Percentiles rank a stretch among this genome's conserved stretches.
These are phyloP conservation scores for Trichoderma reesei DNA, from an alignment of 495 filamentous ascomycete genomes.

Conservation along the genomic window DNA sequence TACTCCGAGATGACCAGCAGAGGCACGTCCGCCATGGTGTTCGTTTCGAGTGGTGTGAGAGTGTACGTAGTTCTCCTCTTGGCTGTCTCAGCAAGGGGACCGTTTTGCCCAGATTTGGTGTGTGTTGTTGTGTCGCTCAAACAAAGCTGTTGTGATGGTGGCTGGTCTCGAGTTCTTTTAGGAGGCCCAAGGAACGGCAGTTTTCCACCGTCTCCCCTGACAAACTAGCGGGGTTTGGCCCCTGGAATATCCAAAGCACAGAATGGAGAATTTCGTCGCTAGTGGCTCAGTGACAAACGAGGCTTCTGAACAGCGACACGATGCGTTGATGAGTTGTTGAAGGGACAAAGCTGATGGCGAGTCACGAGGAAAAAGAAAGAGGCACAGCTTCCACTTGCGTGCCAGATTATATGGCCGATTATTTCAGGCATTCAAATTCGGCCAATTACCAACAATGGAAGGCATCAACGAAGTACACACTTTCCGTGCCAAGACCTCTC, in stretches of 20 bases:
- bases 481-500: too few species aligned
- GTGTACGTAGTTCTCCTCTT: not conserved
- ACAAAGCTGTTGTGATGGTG: not conserved
- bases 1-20: conserved; percentile 73
- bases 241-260: conserved; percentile 14
- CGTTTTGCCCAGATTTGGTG: too few species aligned
- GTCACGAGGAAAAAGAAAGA: not conserved
- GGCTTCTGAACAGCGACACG: not conserved
- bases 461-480: not conserved
- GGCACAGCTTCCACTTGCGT: not conserved
- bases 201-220: not conserved
- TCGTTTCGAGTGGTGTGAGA: not conserved
- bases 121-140: not conserved
- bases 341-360: not conserved
- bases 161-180: not conserved
- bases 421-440: not conserved
- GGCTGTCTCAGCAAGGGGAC: not conserved
- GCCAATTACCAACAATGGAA: not conserved
- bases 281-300: not conserved
- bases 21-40: conserved; percentile 62
- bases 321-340: not conserved
- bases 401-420: not conserved
- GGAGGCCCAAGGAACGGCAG: not conserved
- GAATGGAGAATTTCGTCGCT: not conserved
- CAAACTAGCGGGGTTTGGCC: conserved; percentile 6